Evolutionary conservation across 768 basidiomycete genomes (phyloP), one percentile per base, ranked within the genome.

Genomic region (Guyanaporus albipodus): DNA sequence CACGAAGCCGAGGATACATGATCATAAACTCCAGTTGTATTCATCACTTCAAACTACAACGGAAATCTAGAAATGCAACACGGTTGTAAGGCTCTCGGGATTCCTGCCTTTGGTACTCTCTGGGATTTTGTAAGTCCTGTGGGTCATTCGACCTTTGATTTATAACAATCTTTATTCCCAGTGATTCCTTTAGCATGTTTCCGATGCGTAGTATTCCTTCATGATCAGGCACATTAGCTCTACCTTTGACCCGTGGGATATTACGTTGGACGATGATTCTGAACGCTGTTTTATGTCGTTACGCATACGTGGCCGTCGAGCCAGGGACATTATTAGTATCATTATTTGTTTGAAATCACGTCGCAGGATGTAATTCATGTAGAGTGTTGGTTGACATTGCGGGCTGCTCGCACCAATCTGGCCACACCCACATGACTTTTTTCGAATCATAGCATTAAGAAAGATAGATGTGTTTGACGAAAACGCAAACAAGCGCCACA

Each of bases 1-100:
- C 26, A 18, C 7, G 8, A 12, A n/a, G 29, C 37, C 14, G 8
- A 33, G 22, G 10, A 18, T 12, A 45, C 24, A 47, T 35, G 50
- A 18, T 44, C 7, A 4, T 49, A 32, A 10, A 40, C 21, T 17
- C 24, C 27, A 81, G 82, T 90, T 36, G 81, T 89, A 22, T 87
- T 90, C 66, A 85, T 90, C 64, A 90, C 87, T 8, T 88, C 86
- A n/a, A 90, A 90, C 68, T 83, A 76, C 56, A 74, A 80, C 32
- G 87, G 87, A 23, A 89, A 90, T 64, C 71, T 76, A 12, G 86
- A 90, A 58, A 83, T 90, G 50, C 87, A 87, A 77, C 73, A 84
- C 61, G 87, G 85, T 18, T 88, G 81, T 70, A 87, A 82, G 64
- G 74, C 75, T 53, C 77, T 76, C 41, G 79, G 79, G 21, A 84